A percentile compares a stretch with the other conserved stretches of the same genome.
Evolutionary conservation across 1,284 basidiomycete species (phyloP).

Genomic region (Ganoderma boninense): DNA sequence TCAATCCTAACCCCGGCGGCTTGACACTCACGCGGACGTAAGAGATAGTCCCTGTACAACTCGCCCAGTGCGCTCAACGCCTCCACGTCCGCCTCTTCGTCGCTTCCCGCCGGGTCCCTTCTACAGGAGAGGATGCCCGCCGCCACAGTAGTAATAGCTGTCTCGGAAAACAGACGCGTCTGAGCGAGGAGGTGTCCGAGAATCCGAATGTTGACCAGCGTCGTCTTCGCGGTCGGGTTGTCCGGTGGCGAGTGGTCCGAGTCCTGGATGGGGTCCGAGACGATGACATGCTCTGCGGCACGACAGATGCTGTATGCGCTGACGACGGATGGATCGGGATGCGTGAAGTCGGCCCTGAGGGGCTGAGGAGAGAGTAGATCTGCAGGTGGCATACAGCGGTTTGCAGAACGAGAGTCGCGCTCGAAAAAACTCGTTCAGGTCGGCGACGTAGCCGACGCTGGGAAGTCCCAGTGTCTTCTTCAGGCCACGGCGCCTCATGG

Average conservation of each 20-base stretch:
- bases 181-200: not conserved
- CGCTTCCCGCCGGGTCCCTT: not conserved
- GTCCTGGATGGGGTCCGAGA: not conserved
- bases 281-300: not conserved
- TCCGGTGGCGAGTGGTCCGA: not conserved
- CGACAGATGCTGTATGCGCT: not conserved
- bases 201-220: conserved; percentile 3
- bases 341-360: not conserved
- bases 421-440: too few species aligned
- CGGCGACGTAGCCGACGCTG: too few species aligned
- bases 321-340: not conserved
- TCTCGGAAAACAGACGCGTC: not conserved
- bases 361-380: too few species aligned
- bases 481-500: too few species aligned
- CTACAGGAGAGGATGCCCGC: not conserved
- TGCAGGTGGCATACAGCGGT: too few species aligned
- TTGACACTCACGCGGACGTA: conserved; percentile 4
- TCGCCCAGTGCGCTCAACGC: not conserved
- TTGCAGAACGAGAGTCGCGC: too few species aligned
- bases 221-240: not conserved
- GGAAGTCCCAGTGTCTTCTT: too few species aligned
- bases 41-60: not conserved
- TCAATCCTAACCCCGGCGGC: not conserved
- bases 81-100: not conserved
- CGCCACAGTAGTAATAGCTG: not conserved